Percentiles rank a stretch among this genome's conserved stretches.
These are phyloP conservation scores for Acer negundo DNA, from an alignment of 345 rosid species.

Conservation along the genomic window DNA sequence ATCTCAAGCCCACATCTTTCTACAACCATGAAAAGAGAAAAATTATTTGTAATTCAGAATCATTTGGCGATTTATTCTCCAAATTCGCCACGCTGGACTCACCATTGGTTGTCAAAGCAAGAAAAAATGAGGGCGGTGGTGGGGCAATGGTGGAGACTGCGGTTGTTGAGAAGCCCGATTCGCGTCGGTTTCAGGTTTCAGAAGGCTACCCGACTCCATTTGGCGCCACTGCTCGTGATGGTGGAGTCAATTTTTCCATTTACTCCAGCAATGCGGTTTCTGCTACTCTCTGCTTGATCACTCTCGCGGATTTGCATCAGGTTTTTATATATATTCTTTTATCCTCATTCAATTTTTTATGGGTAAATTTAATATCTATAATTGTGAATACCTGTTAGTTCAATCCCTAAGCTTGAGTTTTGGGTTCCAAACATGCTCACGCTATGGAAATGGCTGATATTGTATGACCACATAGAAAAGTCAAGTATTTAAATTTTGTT, in stretches of 20 bases:
- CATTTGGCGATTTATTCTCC: neutral
- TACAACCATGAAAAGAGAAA: neutral
- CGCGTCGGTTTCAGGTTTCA: constrained; percentile 41
- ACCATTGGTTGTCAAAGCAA: constrained; percentile 28
- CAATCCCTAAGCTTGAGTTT: too few species aligned
- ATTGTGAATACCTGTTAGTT: too few species aligned
- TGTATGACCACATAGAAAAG: too few species aligned
- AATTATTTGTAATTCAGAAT: neutral
- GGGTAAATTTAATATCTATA: too few species aligned
- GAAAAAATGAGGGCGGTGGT: constrained; percentile 31
- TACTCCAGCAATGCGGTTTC: constrained; percentile 73
- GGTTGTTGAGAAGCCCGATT: constrained; percentile 44
- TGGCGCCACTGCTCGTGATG: constrained; percentile 68
- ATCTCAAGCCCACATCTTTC: neutral
- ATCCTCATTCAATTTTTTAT: neutral
- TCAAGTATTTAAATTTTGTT: too few species aligned
- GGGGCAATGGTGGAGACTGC: constrained; percentile 37
- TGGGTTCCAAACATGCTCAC: too few species aligned
- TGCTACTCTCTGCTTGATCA: constrained; percentile 72
- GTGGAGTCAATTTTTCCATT: constrained; percentile 85
- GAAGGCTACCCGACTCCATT: constrained; percentile 73
- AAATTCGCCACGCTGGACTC: neutral
- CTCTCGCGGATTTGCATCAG: constrained; percentile 64
- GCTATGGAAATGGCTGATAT: too few species aligned
- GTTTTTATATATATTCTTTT: constrained; percentile 27